phyloP scores from a whole-genome alignment of 345 rosid species.

The Raphanus raphanistrum region DNA sequence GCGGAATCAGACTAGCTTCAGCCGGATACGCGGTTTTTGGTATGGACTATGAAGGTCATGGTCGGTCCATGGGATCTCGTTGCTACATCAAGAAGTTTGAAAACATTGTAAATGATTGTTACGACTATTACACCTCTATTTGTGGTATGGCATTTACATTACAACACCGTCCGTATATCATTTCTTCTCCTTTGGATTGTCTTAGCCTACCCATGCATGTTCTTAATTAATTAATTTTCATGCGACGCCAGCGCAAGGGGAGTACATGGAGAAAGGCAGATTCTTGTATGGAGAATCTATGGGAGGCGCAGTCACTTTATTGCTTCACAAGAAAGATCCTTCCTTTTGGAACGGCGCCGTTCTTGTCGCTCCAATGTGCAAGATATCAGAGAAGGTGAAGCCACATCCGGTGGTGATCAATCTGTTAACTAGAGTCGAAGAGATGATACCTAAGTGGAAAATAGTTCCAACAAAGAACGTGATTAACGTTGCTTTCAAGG shows the following conservation, averaged over 20 bases:
- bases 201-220: background rate
- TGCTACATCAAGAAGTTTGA: slow-evolving; percentile 94
- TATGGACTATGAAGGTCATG: slow-evolving; percentile 94
- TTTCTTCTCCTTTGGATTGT: background rate
- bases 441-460: slow-evolving; percentile 94
- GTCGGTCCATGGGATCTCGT: slow-evolving; percentile 82
- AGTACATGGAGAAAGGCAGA: slow-evolving; percentile 70
- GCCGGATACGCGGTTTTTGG: slow-evolving; percentile 86
- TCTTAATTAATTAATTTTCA: background rate
- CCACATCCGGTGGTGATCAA: slow-evolving; percentile 82
- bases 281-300: slow-evolving; percentile 97
- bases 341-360: slow-evolving; percentile 83
- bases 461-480: slow-evolving; percentile 92
- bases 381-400: slow-evolving; percentile 98
- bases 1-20: slow-evolving; percentile 78
- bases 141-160: slow-evolving; percentile 48
- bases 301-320: slow-evolving; percentile 94
- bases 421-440: slow-evolving; percentile 75
- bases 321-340: slow-evolving; percentile 83
- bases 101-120: slow-evolving; percentile 74
- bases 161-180: background rate
- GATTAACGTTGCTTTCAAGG: slow-evolving; percentile 76
- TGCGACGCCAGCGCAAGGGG: slow-evolving; percentile 53
- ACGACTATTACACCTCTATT: slow-evolving; percentile 69
- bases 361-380: slow-evolving; percentile 98